These are phyloP conservation scores for Zelopaecilomyces penicillatus DNA, from an alignment of 2,329 filamentous ascomycete genomes.

Conservation along the genomic window DNA sequence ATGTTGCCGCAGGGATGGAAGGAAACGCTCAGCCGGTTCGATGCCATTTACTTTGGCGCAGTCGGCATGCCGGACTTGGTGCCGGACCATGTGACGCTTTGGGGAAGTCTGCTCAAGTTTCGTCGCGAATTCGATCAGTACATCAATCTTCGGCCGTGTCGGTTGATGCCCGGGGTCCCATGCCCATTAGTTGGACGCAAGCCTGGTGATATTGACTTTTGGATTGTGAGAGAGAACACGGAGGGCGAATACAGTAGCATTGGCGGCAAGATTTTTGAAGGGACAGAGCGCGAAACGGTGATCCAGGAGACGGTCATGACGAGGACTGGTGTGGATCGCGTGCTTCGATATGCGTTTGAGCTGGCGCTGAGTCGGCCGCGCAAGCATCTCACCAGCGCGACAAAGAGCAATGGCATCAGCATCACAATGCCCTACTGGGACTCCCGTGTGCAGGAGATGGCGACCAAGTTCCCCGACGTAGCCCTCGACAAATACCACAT, in stretches of 20 bases:
- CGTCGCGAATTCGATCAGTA: constrained; percentile 61
- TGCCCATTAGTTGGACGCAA: constrained; percentile 46
- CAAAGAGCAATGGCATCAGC: constrained; percentile 58
- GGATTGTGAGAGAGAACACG: constrained; percentile 59
- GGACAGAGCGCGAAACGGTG: constrained; percentile 50
- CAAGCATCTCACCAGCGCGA: constrained; percentile 56
- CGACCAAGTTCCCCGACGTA: constrained; percentile 49
- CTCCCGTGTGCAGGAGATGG: constrained; percentile 46
- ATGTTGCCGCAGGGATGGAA: constrained; percentile 38
- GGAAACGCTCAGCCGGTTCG: constrained; percentile 47
- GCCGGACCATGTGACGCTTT: constrained; percentile 59
- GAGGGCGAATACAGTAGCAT: constrained; percentile 61
- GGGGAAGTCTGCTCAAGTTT: constrained; percentile 59
- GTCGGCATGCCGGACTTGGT: constrained; percentile 49
- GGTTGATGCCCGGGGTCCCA: constrained; percentile 50
- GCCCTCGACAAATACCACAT: constrained; percentile 57
- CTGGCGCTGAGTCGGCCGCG: constrained; percentile 48
- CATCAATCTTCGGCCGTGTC: constrained; percentile 58
- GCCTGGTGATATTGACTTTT: constrained; percentile 56
- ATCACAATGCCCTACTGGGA: constrained; percentile 66
- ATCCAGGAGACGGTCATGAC: constrained; percentile 59
- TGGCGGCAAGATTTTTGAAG: constrained; percentile 52
- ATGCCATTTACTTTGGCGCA: constrained; percentile 61
- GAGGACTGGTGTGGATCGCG: constrained; percentile 48
- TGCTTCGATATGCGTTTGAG: constrained; percentile 57